Evolutionary conservation across 129 eudicot genomes (phyloP), one percentile per base, ranked within the genome.

Genomic region (Erigeron canadensis): DNA sequence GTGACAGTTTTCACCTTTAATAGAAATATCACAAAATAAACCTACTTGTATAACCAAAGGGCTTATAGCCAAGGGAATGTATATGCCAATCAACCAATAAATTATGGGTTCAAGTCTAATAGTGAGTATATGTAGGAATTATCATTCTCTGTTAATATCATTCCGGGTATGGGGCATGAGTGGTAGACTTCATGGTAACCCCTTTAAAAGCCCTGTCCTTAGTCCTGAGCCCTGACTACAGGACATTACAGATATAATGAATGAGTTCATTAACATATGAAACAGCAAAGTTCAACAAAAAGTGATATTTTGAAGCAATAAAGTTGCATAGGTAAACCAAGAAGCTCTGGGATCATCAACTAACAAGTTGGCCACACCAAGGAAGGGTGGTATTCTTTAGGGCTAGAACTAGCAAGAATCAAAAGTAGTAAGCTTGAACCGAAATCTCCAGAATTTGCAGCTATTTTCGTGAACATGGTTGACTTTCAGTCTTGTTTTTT

Each of bases 401-500:
- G 60, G 45, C 65, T 58, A n/a, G 22, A 72, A 38, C 37, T 40
- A 37, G 62, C 61, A 19, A 13, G 48, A 40, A 74, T 65, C 21
- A 39, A 47, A 54, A 56, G 39, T 23, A n/a, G 46, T 9, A 10
- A 28, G 38, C 56, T 57, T 55, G n/a, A 38, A 66, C 47, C 65
- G 62, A 59, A 57, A 75, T 75, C 80, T 66, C 13, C 5, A 2
- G 4, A 57, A 66, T 44, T 75, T 66, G 67, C n/a, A 50, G 9
- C 73, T 41, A 50, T 53, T 65, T 42, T 21, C 42, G 11, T 42
- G 38, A 65, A 65, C 38, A 65, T 5, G 39, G 39, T 10, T 42
- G 28, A 17, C 18, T 1, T 65, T 42, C 65, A 79, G 23, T 63
- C 79, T 62, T 66, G 80, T 65, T 76, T 83, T 77, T 67, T 87